Base-by-base conservation (phyloP, 805 yeast species). In the Suhomyces emberorum region DNA sequence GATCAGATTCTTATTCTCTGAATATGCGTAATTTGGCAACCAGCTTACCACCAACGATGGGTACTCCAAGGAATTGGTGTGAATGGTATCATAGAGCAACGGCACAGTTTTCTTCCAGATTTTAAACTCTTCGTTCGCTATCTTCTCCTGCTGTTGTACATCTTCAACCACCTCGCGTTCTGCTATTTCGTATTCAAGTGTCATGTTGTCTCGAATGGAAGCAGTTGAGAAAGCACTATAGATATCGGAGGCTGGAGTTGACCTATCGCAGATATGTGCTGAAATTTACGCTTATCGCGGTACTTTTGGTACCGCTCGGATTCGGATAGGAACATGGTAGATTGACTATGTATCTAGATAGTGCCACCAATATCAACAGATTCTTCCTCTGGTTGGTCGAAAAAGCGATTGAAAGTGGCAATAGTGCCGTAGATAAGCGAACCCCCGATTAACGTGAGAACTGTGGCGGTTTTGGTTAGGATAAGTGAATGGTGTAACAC, bases 51-150 rank as follows among this genome's bases (percentile, higher is more conserved):
- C 69, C 41, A 85, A 60, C 11, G 87, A 77, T 1, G 95, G 95
- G 76, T 80, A 80, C 35, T 77, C 73, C 17, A 80, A 63, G 7
- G 83, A 78, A 32, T 74, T 74, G 3, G 93, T 82, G 43, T 83
- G 80, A 30, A 87, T 66, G 43, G 82, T 74, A 47, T 81, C 85
- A 58, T 87, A 87, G 41, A 87, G 65, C 46, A 84, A 66, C 3
- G 95, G 95, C 10, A 84, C 81, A 2, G 91, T 76, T 51, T 86
- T 85, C 56, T 86, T 87, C 96, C 96, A 87, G 39, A 81, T 64
- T 47, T 71, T 71, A 67, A 74, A 83, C 61, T 84, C 93, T 58
- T 84, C 95, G 49, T 84, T 84, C 42, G 72, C 69, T 7, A 81
- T 59, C 52, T 83, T 83, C 49, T 80, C 85, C 32, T 69, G 67